Evolutionary conservation across 495 filamentous ascomycete genomes (phyloP).

Genomic region (Xeromyces bisporus): DNA sequence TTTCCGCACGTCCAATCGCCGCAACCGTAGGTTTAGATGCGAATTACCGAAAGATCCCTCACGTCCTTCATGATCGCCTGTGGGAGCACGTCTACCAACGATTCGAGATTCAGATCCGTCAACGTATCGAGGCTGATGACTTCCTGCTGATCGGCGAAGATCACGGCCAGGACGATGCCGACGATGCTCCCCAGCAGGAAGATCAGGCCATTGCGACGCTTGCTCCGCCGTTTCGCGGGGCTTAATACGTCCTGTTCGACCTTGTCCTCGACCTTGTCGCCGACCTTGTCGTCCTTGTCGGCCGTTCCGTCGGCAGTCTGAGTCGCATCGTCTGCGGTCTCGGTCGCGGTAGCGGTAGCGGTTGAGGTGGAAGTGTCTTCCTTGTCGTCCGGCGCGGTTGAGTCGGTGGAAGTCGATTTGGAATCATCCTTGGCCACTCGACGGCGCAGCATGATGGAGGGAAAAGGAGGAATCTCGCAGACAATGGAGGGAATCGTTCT

Average conservation of each 20-base stretch:
- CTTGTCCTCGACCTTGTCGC: too few species aligned
- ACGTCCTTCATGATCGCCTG: constrained; percentile 69
- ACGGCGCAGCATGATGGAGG: constrained; percentile 26
- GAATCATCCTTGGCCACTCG: constrained; percentile 21
- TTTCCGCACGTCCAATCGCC: too few species aligned
- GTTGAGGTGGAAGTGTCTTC: background rate
- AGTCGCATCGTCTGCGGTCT: too few species aligned
- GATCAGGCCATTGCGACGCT: constrained; percentile 59
- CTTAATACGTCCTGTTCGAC: too few species aligned
- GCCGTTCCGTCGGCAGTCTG: constrained; percentile 5
- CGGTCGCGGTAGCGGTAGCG: background rate
- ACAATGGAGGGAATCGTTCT: constrained; percentile 1
- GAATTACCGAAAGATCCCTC: constrained; percentile 55
- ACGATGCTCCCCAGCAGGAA: constrained; percentile 73
- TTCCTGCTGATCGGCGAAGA: constrained; percentile 73
- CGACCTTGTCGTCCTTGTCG: constrained; percentile 9
- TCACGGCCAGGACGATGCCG: constrained; percentile 61
- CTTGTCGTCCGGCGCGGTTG: constrained; percentile 4
- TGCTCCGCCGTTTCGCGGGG: constrained; percentile 35
- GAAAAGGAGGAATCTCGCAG: too few species aligned
- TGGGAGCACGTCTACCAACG: constrained; percentile 65
- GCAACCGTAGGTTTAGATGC: too few species aligned
- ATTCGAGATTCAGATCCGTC: constrained; percentile 69
- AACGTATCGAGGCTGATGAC: constrained; percentile 67
- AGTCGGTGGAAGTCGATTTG: constrained; percentile 1